Base-by-base conservation (phyloP, 2,329 filamentous ascomycete species). In the Curvularia verruculosa region DNA sequence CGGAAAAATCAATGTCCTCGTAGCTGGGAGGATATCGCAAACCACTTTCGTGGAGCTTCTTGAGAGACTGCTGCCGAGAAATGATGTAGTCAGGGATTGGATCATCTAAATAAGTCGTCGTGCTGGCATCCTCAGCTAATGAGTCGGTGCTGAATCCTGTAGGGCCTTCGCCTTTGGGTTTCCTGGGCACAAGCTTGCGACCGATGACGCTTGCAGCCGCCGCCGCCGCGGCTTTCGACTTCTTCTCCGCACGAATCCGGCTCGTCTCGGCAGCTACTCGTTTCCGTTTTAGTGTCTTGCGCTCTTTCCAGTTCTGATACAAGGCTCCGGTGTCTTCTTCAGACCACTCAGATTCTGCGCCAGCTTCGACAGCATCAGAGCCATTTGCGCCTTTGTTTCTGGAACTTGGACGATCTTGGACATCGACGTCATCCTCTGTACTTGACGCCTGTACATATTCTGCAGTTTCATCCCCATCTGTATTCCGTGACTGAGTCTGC, bases 1-100 rank as follows among this genome's bases (percentile, higher is more conserved):
- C 90, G 0, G 88, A 90, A 63, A 96, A 93, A 9, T 89, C 82
- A 15, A 97, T 81, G 46, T 88, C 87, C 1, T 87, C 84, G 70
- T 89, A 96, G 47, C 85, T 84, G 0, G 95, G 95, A 0, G 95
- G 92, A 2, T 96, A 75, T 60, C 85, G 87, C 41, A 97, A 79
- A 0, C 89, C 91, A 5, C 84, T 85, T 53, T 89, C 85, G 55
- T 87, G 85, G 45, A 92, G 78, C 44, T 82, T 78, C 52, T 95
- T 89, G 68, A 96, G 93, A 21, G 82, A 77, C n/a, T 75, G 79
- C 23, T 89, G 79, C 87, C 85, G 74, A 85, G 81, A 59, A 82
- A 72, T 4, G 84, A 81, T 44, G 84, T 58, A 58, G 34, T 58
- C 54, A 2, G 54, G 54, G 1, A 57, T 57, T 6, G 92, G 2